phyloP scores from a whole-genome alignment of 257 asterid species.

The Solanum etuberosum region DNA sequence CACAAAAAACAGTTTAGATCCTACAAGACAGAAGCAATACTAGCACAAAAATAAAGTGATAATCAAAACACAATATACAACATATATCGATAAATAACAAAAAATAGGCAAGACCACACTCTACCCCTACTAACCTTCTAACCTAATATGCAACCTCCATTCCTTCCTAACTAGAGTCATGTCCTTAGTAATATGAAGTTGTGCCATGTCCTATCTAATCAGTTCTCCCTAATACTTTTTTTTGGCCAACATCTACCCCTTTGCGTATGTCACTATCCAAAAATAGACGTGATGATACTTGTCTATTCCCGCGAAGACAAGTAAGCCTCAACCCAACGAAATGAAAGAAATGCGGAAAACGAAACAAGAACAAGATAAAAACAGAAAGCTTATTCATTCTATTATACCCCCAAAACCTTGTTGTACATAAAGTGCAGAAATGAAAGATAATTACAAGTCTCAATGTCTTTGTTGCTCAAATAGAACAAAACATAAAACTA shows the following conservation, averaged over 20 bases:
- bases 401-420: neutral
- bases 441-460: neutral
- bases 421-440: neutral
- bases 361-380: neutral
- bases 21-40: neutral
- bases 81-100: no score
- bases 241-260: neutral
- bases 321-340: neutral
- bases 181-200: neutral
- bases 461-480: neutral
- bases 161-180: neutral
- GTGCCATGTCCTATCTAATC: neutral
- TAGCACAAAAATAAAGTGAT: neutral
- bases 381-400: neutral
- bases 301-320: neutral
- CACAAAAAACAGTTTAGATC: no score
- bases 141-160: neutral
- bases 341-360: neutral
- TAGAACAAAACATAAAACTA: neutral
- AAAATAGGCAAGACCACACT: neutral
- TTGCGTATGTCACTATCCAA: no score
- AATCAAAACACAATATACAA: neutral
- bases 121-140: neutral
- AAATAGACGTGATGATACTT: neutral
- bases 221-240: neutral